Conservation (phyloP, 768 basidiomycete genomes). For the Gloeopeniophorella convolvens region DNA sequence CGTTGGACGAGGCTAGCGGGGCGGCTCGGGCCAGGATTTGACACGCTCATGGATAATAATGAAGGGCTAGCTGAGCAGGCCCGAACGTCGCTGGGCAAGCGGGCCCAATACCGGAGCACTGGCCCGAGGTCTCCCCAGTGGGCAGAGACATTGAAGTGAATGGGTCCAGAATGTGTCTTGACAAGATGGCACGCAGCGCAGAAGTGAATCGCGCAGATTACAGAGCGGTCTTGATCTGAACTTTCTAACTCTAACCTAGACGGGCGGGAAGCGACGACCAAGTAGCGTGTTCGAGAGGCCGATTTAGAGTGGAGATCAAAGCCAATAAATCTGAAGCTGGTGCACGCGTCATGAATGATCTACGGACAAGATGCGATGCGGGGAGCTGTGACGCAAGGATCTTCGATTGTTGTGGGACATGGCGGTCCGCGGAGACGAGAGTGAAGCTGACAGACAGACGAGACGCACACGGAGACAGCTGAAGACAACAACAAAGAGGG, state of each 20-base stretch:
- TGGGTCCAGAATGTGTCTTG: not conserved
- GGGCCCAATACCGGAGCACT: too few relatives aligned
- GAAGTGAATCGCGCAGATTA: constrained; percentile 15
- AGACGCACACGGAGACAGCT: not conserved
- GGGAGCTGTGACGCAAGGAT: constrained; percentile 1
- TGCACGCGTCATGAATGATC: constrained; percentile 10
- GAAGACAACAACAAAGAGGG: constrained; percentile 1
- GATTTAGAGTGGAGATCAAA: constrained; percentile 18
- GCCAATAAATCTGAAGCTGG: constrained; percentile 10
- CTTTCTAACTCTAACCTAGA: too few relatives aligned
- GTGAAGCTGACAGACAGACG: too few relatives aligned
- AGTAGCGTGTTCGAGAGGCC: too few relatives aligned
- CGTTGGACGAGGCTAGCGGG: not conserved
- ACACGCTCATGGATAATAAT: constrained; percentile 3
- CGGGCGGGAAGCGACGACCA: too few relatives aligned
- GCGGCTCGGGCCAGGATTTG: too few relatives aligned
- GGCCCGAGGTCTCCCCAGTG: not conserved
- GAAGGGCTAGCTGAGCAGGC: constrained; percentile 2
- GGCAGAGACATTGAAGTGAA: not conserved
- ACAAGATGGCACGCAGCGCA: constrained; percentile 9
- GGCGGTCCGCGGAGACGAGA: too few relatives aligned
- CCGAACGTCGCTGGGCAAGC: not conserved
- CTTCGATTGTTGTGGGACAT: constrained; percentile 7
- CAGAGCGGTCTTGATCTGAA: not conserved
- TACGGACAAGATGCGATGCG: constrained; percentile 3